These are phyloP conservation scores for Lipomyces orientalis DNA, from an alignment of 805 yeast genomes.

Conservation along the genomic window DNA sequence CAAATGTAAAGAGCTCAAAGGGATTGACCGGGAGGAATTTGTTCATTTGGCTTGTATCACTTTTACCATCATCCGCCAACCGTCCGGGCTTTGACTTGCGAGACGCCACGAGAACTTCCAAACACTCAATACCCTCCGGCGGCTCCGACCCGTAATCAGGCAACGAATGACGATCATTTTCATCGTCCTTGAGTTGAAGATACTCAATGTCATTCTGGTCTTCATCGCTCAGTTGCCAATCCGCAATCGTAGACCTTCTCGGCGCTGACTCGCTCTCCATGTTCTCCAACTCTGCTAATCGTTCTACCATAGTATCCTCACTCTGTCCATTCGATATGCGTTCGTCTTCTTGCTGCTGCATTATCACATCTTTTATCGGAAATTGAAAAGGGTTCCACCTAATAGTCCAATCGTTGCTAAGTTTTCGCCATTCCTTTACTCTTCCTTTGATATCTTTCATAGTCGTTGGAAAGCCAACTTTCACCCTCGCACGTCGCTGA, in stretches of 20 bases:
- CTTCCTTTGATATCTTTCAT: slow-evolving; percentile 5
- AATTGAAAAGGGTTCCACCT: slow-evolving; percentile 19
- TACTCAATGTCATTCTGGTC: neutral
- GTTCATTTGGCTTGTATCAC: neutral
- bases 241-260: neutral
- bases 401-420: neutral
- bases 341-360: neutral
- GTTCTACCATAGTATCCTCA: neutral
- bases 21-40: slow-evolving; percentile 12
- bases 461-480: neutral
- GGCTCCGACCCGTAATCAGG: too few species aligned
- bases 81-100: neutral
- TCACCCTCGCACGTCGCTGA: slow-evolving; percentile 7
- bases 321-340: neutral
- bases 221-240: slow-evolving; percentile 19
- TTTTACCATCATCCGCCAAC: neutral
- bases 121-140: neutral
- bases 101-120: slow-evolving; percentile 14
- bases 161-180: neutral
- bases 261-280: neutral
- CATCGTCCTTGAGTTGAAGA: neutral
- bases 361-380: neutral
- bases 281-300: neutral
- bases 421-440: slow-evolving; percentile 8
- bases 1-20: slow-evolving; percentile 9